Evolutionary conservation across 805 yeast species (phyloP).

Genomic region (Lipomyces sp.): DNA sequence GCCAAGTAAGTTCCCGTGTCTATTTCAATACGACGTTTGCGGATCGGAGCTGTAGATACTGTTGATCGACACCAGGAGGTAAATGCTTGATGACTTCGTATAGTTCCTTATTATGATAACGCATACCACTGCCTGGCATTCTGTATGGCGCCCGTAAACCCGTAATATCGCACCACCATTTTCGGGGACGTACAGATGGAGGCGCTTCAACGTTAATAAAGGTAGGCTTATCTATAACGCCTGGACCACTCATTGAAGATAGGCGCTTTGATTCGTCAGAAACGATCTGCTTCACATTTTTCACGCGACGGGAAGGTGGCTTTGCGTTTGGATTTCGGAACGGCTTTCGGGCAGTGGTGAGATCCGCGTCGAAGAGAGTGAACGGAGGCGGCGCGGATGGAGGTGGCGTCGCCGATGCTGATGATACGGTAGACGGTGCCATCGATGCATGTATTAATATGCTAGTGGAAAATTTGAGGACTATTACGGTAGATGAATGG

Average conservation of each 20-base stretch:
- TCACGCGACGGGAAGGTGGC: constrained; percentile 64
- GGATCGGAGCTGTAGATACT: constrained; percentile 81
- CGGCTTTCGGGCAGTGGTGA: constrained; percentile 36
- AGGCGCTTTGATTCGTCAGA: constrained; percentile 79
- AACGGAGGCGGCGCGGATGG: constrained; percentile 19
- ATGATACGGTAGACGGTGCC: constrained; percentile 8
- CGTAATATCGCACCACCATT: constrained; percentile 90
- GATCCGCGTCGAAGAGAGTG: constrained; percentile 40
- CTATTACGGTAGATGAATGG: neutral
- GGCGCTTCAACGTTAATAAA: constrained; percentile 79
- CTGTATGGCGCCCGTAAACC: constrained; percentile 81
- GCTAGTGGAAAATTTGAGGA: neutral
- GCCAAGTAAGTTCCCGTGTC: constrained; percentile 5
- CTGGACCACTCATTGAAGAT: constrained; percentile 44
- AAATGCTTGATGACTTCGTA: constrained; percentile 74
- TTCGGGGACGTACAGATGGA: constrained; percentile 79
- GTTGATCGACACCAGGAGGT: constrained; percentile 93
- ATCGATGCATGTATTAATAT: neutral
- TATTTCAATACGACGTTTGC: constrained; percentile 83
- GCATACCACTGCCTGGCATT: constrained; percentile 66
- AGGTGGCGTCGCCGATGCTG: constrained; percentile 12
- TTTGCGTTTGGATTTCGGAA: constrained; percentile 61
- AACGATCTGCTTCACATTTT: constrained; percentile 71
- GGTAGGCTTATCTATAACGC: constrained; percentile 54
- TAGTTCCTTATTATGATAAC: constrained; percentile 83